Conservation (phyloP, 768 basidiomycete species). For the Collybia nuda region DNA sequence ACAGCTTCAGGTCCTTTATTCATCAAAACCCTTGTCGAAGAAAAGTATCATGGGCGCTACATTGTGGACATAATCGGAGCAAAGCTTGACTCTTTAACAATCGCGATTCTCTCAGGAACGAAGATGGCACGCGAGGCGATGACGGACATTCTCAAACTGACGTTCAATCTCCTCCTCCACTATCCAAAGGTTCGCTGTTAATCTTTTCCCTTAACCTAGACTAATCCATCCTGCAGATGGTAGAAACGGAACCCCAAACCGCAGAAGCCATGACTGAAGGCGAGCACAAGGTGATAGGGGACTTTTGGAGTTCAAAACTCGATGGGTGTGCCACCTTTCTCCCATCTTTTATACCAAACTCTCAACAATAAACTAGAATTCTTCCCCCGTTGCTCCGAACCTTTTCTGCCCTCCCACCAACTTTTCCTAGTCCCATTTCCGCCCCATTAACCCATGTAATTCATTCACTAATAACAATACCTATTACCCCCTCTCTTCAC, state of each 20-base stretch:
- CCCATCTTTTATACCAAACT: neutral
- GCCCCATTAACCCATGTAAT: slow-evolving; percentile 81
- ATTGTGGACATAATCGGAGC: slow-evolving; percentile 59
- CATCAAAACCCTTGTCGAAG: slow-evolving; percentile 63
- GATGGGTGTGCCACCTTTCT: slow-evolving; percentile 53
- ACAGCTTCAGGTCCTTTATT: slow-evolving; percentile 56
- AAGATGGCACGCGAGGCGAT: slow-evolving; percentile 70
- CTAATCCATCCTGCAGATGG: slow-evolving; percentile 27
- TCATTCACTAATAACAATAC: slow-evolving; percentile 79
- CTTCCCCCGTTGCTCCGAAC: slow-evolving; percentile 70
- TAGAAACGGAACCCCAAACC: slow-evolving; percentile 46
- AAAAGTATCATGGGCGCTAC: slow-evolving; percentile 54
- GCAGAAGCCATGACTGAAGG: slow-evolving; percentile 23
- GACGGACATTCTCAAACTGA: slow-evolving; percentile 81
- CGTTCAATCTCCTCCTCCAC: slow-evolving; percentile 78
- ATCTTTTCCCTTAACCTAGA: neutral
- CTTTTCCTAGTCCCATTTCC: slow-evolving; percentile 62
- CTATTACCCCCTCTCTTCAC: slow-evolving; percentile 56
- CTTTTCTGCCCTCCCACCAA: slow-evolving; percentile 64
- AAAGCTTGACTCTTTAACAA: slow-evolving; percentile 60
- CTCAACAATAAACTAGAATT: slow-evolving; percentile 41
- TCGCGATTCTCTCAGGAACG: slow-evolving; percentile 46
- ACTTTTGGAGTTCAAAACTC: slow-evolving; percentile 73
- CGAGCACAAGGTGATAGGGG: slow-evolving; percentile 57
- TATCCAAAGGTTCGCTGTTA: slow-evolving; percentile 67